Conservation (phyloP, 805 yeast species). For the Monosporozyma aquatica region DNA sequence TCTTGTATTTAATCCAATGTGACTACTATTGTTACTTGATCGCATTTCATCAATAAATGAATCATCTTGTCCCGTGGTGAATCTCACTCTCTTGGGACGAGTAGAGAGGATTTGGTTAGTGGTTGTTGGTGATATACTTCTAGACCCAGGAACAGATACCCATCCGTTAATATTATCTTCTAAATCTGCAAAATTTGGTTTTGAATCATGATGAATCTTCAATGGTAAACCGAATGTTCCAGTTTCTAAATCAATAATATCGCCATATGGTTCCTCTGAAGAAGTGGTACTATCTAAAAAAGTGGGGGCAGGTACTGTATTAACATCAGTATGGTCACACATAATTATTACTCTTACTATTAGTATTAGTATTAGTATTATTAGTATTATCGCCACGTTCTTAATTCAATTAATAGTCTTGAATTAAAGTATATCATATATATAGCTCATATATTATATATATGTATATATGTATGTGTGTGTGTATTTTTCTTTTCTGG, state of each 20-base stretch:
- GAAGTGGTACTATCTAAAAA: neutral
- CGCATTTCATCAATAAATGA: neutral
- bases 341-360: too few relatives aligned
- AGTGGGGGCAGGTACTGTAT: neutral
- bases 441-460: too few relatives aligned
- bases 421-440: too few relatives aligned
- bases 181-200: slow-evolving; percentile 3
- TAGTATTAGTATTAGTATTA: too few relatives aligned
- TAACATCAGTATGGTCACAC: too few relatives aligned
- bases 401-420: too few relatives aligned
- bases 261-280: neutral
- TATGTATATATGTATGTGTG: too few relatives aligned
- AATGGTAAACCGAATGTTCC: slow-evolving; percentile 1
- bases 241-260: neutral
- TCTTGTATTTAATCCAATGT: slow-evolving; percentile 4
- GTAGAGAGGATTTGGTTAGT: neutral
- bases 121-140: neutral
- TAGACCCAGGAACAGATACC: neutral
- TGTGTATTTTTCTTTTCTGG: too few relatives aligned
- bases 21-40: neutral
- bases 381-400: too few relatives aligned
- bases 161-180: neutral
- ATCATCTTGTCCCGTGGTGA: neutral
- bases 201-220: neutral
- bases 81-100: neutral